These are phyloP conservation scores for Fusarium falciforme DNA, from an alignment of 2,329 filamentous ascomycete species.

Conservation along the genomic window DNA sequence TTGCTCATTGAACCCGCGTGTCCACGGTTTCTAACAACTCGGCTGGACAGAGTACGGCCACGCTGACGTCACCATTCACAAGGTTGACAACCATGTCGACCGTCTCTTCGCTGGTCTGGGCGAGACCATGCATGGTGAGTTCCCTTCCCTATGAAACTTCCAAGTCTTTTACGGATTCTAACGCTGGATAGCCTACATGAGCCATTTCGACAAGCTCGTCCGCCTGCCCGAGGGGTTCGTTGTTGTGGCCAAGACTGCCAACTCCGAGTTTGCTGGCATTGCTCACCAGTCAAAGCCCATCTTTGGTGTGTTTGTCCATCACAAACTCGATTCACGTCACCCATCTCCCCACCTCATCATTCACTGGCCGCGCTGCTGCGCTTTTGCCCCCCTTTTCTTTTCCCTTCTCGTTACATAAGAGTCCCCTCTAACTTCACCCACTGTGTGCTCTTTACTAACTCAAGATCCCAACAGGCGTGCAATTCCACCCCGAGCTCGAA, in stretches of 20 bases:
- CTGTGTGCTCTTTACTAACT: background rate
- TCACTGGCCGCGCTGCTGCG: background rate
- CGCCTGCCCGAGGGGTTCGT: background rate
- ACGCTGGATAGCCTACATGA: background rate
- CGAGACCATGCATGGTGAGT: background rate
- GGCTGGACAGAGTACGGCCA: conserved; percentile 2
- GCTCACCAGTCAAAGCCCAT: conserved; percentile 2
- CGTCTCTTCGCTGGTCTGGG: conserved; percentile 3
- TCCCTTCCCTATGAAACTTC: background rate
- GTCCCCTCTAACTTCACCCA: background rate
- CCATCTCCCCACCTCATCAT: background rate
- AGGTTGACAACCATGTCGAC: background rate
- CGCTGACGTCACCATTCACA: background rate
- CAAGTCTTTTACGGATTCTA: background rate
- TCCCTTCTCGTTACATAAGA: background rate
- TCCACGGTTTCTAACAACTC: background rate
- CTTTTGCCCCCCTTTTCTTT: background rate
- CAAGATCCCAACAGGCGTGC: conserved; percentile 64
- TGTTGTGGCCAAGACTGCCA: background rate
- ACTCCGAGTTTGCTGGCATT: conserved; percentile 5
- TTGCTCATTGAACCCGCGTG: background rate
- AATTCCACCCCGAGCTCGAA: conserved; percentile 87
- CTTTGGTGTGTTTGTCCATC: background rate
- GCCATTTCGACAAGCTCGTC: background rate
- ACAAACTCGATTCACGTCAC: background rate